Conservation (phyloP, 2,329 filamentous ascomycete species). For the Pestalotiopsis fici region DNA sequence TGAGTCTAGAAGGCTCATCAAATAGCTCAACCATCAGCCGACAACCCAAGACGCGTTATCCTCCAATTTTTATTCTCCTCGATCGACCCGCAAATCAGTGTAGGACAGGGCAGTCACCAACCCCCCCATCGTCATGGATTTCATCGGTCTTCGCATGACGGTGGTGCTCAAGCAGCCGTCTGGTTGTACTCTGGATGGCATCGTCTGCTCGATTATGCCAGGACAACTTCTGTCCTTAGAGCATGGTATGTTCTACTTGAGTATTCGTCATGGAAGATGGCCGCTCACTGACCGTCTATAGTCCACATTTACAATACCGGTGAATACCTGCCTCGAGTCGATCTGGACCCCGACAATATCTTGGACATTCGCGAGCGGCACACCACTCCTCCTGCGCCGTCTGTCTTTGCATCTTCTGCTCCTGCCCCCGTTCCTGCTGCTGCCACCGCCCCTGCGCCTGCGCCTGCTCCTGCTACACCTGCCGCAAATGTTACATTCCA, state of each 20-base stretch:
- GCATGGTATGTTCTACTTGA: slow-evolving; percentile 1
- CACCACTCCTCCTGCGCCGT: slow-evolving; percentile 1
- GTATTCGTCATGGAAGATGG: no score
- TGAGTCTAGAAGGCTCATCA: not conserved
- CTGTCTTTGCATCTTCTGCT: not conserved
- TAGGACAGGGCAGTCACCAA: not conserved
- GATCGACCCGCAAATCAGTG: not conserved
- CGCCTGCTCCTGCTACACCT: slow-evolving; percentile 21
- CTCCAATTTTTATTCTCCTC: not conserved
- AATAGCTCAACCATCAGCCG: not conserved
- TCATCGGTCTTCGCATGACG: slow-evolving; percentile 14
- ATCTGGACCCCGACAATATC: slow-evolving; percentile 20
- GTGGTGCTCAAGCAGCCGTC: slow-evolving; percentile 9
- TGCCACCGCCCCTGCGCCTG: slow-evolving; percentile 17
- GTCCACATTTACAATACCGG: slow-evolving; percentile 12
- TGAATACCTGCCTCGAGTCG: slow-evolving; percentile 4
- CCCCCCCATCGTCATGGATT: slow-evolving; percentile 6
- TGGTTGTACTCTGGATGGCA: slow-evolving; percentile 10
- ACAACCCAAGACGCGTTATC: not conserved
- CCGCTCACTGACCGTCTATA: not conserved
- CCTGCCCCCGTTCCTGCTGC: not conserved
- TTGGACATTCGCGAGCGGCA: slow-evolving; percentile 20
- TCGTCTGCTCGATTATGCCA: slow-evolving; percentile 10
- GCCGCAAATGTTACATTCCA: slow-evolving; percentile 52
- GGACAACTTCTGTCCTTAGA: slow-evolving; percentile 10